A percentile compares a stretch with the other conserved stretches of the same genome.
Conservation (phyloP, 2,329 filamentous ascomycete genomes). For the Aspergillus pseudoglaucus region DNA sequence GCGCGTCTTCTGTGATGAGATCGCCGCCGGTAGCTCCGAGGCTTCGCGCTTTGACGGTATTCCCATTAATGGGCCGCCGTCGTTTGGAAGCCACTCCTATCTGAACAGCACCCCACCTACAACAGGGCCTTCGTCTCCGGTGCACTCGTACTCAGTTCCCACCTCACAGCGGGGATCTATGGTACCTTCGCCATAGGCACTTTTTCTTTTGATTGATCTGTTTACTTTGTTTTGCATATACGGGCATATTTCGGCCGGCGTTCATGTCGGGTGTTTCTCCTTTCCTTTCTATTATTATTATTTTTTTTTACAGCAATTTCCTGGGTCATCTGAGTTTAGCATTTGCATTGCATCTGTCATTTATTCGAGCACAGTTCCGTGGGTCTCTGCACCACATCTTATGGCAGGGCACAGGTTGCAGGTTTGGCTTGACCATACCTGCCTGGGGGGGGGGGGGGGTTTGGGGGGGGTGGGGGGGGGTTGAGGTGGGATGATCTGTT, state of each 20-base stretch:
- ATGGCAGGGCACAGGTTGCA: no score
- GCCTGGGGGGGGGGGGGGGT: constrained; percentile 78
- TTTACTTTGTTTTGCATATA: not conserved
- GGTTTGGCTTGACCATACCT: no score
- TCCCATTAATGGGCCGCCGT: constrained; percentile 20
- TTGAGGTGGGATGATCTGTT: constrained; percentile 51
- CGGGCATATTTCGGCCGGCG: not conserved
- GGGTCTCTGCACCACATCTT: no score
- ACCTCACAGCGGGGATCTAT: constrained; percentile 24
- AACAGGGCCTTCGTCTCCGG: constrained; percentile 31
- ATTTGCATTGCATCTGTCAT: constrained; percentile 21
- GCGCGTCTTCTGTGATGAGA: constrained; percentile 30
- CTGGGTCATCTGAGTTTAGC: constrained; percentile 16
- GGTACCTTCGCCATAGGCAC: constrained; percentile 17
- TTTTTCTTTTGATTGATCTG: constrained; percentile 2
- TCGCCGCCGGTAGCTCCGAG: constrained; percentile 20
- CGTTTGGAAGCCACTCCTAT: constrained; percentile 21
- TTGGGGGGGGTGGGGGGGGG: constrained; percentile 66
- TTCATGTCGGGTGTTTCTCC: not conserved
- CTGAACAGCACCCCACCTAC: constrained; percentile 27
- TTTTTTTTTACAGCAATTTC: not conserved
- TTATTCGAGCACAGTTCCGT: constrained; percentile 1
- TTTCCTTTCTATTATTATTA: constrained; percentile 1
- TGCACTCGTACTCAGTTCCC: constrained; percentile 22
- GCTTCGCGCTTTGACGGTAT: constrained; percentile 16